Evolutionary conservation across 2,329 filamentous ascomycete species (phyloP), one percentile per base, ranked within the genome.

Genomic region (Paramyrothecium roridum): DNA sequence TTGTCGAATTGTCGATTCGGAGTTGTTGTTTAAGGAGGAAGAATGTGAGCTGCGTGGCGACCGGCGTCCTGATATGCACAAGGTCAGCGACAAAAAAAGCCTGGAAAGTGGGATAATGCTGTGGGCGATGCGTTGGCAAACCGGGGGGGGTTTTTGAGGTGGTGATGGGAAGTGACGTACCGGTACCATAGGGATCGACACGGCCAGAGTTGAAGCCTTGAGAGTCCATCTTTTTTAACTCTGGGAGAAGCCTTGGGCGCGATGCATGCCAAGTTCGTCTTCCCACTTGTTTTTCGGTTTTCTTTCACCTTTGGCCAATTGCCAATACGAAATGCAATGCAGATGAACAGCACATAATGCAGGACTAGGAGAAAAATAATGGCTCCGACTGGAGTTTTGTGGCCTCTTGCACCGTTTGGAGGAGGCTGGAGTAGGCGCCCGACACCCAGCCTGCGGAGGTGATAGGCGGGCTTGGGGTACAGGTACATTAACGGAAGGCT

Each of bases 351-450:
- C 23, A 51, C 26, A 40, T 50, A 11, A 50, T 50, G 48, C 48
- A 50, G 48, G 43, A 58, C 58, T 17, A 19, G 52, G 40, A 57
- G 55, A 20, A 52, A 45, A 46, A 16, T 20, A 19, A 20, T 48
- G 11, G 52, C 54, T 12, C 48, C 54, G 8, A 30, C 48, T 50
- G 48, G 48, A 50, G 30, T 33, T 30, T 50, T 33, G 30, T 50
- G 22, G 48, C 17, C 30, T 51, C 8, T n/a, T 12, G n/a, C 23
- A 21, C 8, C 49, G 21, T n/a, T 51, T n/a, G 46, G 17, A 17
- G 46, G 46, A 23, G 19, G 19, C 46, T 48, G 19, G 46, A 21
- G 12, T n/a, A 13, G 46, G 12, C 16, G 19, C 46, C 19, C 20
- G n/a, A 10, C 46, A 8, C 16, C n/a, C 26, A 12, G 26, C 21